Base-by-base conservation (phyloP, 2,329 filamentous ascomycete genomes). In the Drechmeria coniospora region DNA sequence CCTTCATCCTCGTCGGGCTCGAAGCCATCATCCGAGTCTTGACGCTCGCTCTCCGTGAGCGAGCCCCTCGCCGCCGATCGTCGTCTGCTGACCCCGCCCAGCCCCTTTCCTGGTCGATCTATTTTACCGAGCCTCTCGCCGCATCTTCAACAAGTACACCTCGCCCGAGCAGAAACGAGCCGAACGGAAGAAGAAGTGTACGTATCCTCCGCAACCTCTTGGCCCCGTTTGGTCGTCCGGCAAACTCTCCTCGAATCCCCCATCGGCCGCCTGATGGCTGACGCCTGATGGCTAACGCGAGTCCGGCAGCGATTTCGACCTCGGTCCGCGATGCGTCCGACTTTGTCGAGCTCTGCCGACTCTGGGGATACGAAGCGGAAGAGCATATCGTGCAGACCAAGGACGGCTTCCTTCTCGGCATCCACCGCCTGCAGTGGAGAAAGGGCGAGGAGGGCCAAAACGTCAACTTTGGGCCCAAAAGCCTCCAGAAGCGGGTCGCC, bases 321-420 rank as follows among this genome's bases (percentile, higher is more conserved):
- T 73, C 75, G 7, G 75, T 98, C 32, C 78, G 83, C 31, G 77
- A 90, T 46, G 83, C 87, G 4, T 72, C 80, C 34, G 90, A 95
- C 47, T 95, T 98, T 50, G 74, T 83, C 25, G 87, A 95, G 46
- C 68, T 98, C n/a, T 95, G 87, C 53, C 77, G 75, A 21, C 59
- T 93, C 9, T 93, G 77, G 52, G 87, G 86, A 25, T 95, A 94
- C 54, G 79, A 82, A 41, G 82, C 87, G 5, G 90, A 98, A 51
- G 90, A 98, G 55, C 90, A 98, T 50, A 77, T 98, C 27, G 80
- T 92, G 8, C 86, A 93, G 53, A 98, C 90, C 2, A 75, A 74
- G 35, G 90, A 98, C 59, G 90, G 90, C 11, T 98, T 92, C 47
- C 63, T 98, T 24, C 68, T 98, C 11, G 87, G 87, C 7, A 56